A percentile compares a stretch with the other conserved stretches of the same genome.
Evolutionary conservation across 1,284 basidiomycete species (phyloP).

Genomic region (Rhodotorula sp.): DNA sequence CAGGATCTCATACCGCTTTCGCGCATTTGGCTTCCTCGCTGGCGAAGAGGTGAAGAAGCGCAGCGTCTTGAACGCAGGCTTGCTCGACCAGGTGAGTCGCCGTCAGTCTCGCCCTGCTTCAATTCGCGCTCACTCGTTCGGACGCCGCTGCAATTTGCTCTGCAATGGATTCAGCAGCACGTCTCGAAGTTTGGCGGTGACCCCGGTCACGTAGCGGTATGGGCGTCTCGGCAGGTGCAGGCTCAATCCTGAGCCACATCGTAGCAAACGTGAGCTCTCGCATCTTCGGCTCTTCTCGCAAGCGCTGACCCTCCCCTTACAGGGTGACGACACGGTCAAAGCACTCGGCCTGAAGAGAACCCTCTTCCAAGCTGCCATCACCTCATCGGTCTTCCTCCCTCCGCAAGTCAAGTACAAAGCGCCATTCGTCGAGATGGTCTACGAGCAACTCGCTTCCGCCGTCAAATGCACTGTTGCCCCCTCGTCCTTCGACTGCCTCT

Average conservation of each 20-base stretch:
- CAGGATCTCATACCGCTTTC: not conserved
- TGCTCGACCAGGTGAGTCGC: not conserved
- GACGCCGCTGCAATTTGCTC: not conserved
- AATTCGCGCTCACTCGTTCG: not conserved
- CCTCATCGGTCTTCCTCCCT: not conserved
- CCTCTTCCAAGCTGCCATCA: not conserved
- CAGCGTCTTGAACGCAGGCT: not conserved
- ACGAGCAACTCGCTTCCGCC: not conserved
- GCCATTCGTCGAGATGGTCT: not conserved
- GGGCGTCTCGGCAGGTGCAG: slow-evolving; percentile 3
- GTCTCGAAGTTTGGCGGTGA: slow-evolving; percentile 5
- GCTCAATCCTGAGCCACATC: not conserved
- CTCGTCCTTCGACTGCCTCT: not conserved
- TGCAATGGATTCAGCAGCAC: slow-evolving; percentile 3
- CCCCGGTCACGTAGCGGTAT: not conserved
- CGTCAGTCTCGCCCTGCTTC: not conserved
- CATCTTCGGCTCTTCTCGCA: too few species aligned
- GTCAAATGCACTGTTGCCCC: not conserved
- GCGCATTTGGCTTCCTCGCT: not conserved
- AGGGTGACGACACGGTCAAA: slow-evolving; percentile 2
- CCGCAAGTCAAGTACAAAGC: not conserved
- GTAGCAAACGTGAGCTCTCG: not conserved
- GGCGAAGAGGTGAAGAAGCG: not conserved
- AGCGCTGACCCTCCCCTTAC: too few species aligned
- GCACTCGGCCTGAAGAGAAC: not conserved